phyloP scores from a whole-genome alignment of 768 basidiomycete species.

The Baorangia bicolor region DNA sequence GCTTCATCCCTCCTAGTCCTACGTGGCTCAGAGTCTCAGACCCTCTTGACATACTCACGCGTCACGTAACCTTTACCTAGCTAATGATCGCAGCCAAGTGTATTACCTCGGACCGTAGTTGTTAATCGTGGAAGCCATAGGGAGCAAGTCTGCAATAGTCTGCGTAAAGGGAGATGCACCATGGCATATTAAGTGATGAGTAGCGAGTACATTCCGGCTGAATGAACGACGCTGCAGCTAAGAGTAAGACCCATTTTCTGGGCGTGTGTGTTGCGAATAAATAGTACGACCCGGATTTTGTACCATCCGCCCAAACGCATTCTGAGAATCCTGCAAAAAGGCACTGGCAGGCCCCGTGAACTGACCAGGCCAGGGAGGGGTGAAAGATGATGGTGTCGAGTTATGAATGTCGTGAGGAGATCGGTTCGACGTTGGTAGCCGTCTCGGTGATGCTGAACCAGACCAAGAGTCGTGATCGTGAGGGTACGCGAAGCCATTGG shows the following conservation, averaged over 20 bases:
- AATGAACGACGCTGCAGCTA: conserved; percentile 14
- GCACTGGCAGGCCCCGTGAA: conserved; percentile 52
- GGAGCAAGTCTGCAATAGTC: not conserved
- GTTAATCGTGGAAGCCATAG: not conserved
- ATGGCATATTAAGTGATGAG: conserved; percentile 18
- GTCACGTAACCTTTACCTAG: not conserved
- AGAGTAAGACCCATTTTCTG: conserved; percentile 33
- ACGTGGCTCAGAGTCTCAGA: not conserved
- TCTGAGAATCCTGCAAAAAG: conserved; percentile 44
- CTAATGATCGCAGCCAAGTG: not conserved
- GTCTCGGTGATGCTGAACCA: conserved; percentile 25
- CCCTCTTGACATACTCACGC: not conserved
- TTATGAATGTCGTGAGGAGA: conserved; percentile 24
- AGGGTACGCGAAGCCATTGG: conserved; percentile 23
- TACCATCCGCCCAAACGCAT: conserved; percentile 38
- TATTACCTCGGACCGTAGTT: not conserved
- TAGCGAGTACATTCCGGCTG: conserved; percentile 23
- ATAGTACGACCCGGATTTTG: conserved; percentile 63
- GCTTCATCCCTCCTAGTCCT: not conserved
- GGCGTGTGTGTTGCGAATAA: conserved; percentile 50
- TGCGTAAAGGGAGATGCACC: not conserved
- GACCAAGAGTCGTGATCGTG: conserved; percentile 27
- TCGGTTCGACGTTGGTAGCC: conserved; percentile 11
- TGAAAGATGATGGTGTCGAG: conserved; percentile 21
- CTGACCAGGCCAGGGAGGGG: conserved; percentile 35